Conservation (phyloP, 768 basidiomycete genomes). For the Tylopilus felleus region DNA sequence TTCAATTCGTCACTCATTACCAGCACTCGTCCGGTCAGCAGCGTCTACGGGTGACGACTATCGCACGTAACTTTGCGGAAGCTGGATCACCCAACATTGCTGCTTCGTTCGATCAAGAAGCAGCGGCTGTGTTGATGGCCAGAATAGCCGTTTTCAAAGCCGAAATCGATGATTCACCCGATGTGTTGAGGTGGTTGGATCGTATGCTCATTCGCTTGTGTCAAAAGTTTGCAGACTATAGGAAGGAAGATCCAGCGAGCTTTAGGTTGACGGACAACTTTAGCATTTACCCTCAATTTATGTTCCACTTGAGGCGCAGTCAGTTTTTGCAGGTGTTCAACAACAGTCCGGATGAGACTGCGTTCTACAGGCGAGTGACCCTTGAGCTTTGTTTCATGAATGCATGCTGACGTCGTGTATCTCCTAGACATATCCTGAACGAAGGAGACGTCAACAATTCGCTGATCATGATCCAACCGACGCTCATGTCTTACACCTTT, state of each 20-base stretch:
- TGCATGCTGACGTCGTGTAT: constrained; percentile 1
- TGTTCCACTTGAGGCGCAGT: constrained; percentile 97
- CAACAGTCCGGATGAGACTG: constrained; percentile 99
- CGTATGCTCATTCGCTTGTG: constrained; percentile 97
- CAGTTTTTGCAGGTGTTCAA: constrained; percentile 99
- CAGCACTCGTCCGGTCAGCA: constrained; percentile 96
- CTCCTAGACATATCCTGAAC: constrained; percentile 81
- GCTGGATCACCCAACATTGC: constrained; percentile 94
- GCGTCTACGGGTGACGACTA: constrained; percentile 94
- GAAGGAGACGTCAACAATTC: constrained; percentile 99
- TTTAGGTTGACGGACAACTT: constrained; percentile 95
- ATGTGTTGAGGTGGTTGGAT: constrained; percentile 96
- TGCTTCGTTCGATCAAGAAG: constrained; percentile 95
- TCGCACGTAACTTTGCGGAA: constrained; percentile 96
- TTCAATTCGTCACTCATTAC: constrained; percentile 98
- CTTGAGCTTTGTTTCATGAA: not conserved
- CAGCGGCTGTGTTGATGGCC: constrained; percentile 96
- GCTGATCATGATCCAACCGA: constrained; percentile 99
- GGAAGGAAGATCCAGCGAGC: constrained; percentile 94
- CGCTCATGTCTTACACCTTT: constrained; percentile 97
- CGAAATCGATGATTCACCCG: constrained; percentile 96
- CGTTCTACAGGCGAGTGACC: constrained; percentile 80
- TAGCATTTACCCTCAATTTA: constrained; percentile 99
- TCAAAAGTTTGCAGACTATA: constrained; percentile 98
- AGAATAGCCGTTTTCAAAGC: constrained; percentile 99